A percentile compares a stretch with the other conserved stretches of the same genome.
Conservation (phyloP, 2,329 filamentous ascomycete genomes). For the Lachnellula occidentalis region DNA sequence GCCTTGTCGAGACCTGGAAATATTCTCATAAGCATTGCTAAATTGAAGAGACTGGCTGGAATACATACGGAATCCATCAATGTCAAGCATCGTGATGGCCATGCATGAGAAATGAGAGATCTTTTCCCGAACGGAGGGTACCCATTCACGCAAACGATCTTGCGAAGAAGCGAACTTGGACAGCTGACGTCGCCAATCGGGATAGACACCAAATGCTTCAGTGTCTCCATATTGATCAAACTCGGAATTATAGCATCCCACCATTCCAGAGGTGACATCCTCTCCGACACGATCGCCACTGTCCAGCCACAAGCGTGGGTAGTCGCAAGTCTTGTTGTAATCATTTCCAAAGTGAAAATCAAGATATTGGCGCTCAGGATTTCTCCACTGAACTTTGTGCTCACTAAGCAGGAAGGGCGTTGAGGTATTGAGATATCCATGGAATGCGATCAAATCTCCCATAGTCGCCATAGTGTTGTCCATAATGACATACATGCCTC, state of each 20-base stretch:
- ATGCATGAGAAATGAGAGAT: conserved; percentile 58
- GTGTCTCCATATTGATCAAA: conserved; percentile 52
- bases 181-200: conserved; percentile 58
- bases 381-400: conserved; percentile 53
- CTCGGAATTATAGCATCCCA: conserved; percentile 56
- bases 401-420: conserved; percentile 48
- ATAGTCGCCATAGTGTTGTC: conserved; percentile 64
- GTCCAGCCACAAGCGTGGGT: conserved; percentile 58
- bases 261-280: conserved; percentile 41
- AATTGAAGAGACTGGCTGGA: no score
- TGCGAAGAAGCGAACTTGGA: conserved; percentile 63
- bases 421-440: conserved; percentile 53
- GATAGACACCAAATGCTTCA: conserved; percentile 57
- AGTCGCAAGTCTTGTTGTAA: conserved; percentile 51
- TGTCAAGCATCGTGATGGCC: conserved; percentile 53
- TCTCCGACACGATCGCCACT: conserved; percentile 38
- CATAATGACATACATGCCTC: conserved; percentile 60
- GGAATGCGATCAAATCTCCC: conserved; percentile 58
- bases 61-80: conserved; percentile 57
- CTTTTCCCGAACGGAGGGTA: conserved; percentile 49
- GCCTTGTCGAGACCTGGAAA: conserved; percentile 46
- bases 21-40: no score
- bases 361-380: conserved; percentile 43
- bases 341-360: conserved; percentile 49
- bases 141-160: conserved; percentile 61